Base-by-base conservation (phyloP, 106 monocot species). In the Platanthera guangdongensis region DNA sequence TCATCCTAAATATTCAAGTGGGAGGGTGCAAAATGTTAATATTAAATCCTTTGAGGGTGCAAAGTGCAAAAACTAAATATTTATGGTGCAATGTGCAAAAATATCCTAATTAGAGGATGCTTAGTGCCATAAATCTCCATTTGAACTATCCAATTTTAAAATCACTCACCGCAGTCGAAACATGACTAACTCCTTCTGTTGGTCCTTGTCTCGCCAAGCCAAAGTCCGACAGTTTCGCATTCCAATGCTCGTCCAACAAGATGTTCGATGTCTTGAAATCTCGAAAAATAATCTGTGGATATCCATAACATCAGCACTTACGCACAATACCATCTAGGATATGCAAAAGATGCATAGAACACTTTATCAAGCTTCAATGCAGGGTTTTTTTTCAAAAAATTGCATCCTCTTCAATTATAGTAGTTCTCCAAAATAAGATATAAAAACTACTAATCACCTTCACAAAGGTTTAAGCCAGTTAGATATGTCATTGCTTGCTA, bases 181-280 rank as follows among this genome's bases (percentile, higher is more conserved):
- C 80, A 78, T 88, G 88, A 74, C 80, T 85, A 4, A 76, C 52
- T 76, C 85, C 88, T 67, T 83, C 88, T 48, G 77, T 65, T 75
- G 88, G 88, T 75, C 88, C 88, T 78, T 88, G 85, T 75, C 88
- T 88, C 50, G 88, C 88, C 32, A 88, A 59, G 45, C 88, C 85
- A 83, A 88, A 88, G 83, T 88, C 88, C 1, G 88, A 88, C 47
- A 88, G 59, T 51, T 88, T 88, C 51, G 85, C 88, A 67, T 85
- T 83, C 88, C 88, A 88, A 7, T 88, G 57, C 75, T 85, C 85
- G 73, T 88, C 88, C 79, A 88, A 68, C 14, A 88, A 71, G 75
- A 85, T 88, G 57, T 88, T 88, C 32, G 88, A 88, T 19, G 88
- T 80, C 57, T 88, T 88, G 51, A 88, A 80, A 75, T 88, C 88